phyloP scores from a whole-genome alignment of 139 green algal species.

The Chlorella sp. region DNA sequence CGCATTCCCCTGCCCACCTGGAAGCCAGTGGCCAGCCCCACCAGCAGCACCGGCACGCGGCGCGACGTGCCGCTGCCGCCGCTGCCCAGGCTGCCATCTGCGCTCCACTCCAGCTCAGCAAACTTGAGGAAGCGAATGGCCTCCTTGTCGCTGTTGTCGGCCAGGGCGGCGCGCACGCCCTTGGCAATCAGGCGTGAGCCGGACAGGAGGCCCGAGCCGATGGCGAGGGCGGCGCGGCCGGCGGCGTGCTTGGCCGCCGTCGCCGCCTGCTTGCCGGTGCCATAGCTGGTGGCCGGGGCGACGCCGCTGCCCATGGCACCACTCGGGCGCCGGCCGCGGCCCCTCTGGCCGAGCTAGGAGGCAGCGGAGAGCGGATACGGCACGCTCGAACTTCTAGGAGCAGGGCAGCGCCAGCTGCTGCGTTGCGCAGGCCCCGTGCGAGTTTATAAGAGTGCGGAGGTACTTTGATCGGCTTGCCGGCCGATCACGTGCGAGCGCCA shows the following conservation, averaged over 20 bases:
- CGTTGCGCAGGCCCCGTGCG: too few species aligned
- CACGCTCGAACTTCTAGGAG: too few species aligned
- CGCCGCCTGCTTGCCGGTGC: not conserved
- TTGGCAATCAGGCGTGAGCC: slow-evolving; percentile 4
- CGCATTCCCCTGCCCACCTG: slow-evolving; percentile 14
- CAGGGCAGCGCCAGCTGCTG: too few species aligned
- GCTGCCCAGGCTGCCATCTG: not conserved
- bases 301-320: not conserved
- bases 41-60: slow-evolving; percentile 31
- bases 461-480: too few species aligned
- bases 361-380: too few species aligned
- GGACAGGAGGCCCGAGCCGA: not conserved
- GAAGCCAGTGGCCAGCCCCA: slow-evolving; percentile 50
- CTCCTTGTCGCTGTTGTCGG: slow-evolving; percentile 30
- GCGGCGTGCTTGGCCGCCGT: too few species aligned
- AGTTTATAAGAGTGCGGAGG: too few species aligned
- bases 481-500: too few species aligned
- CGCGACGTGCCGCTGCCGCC: not conserved
- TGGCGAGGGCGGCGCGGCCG: not conserved
- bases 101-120: slow-evolving; percentile 24
- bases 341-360: too few species aligned
- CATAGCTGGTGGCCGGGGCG: too few species aligned
- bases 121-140: slow-evolving; percentile 25
- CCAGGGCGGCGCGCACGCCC: slow-evolving; percentile 15
- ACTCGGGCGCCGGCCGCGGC: too few species aligned